phyloP scores from a whole-genome alignment of 2,329 filamentous ascomycete genomes.

The Metarhizium sp. region DNA sequence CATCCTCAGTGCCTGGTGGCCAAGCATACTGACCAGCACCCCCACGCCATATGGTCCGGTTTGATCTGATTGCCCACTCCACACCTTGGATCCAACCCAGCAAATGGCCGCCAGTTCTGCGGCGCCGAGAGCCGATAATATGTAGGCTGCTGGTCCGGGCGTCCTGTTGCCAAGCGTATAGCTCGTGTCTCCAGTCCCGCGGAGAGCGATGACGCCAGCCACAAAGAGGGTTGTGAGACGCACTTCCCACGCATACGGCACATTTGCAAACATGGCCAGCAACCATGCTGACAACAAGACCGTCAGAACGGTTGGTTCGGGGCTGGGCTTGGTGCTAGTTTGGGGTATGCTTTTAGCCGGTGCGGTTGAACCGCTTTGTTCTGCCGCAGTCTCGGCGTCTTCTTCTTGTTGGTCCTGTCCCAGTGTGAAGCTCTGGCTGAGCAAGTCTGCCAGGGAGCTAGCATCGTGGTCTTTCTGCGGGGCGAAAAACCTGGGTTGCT shows the following conservation, averaged over 20 bases:
- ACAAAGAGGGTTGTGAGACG: slow-evolving; percentile 17
- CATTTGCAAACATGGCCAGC: slow-evolving; percentile 7
- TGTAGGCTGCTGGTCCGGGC: slow-evolving; percentile 12
- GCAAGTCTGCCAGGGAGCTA: slow-evolving; percentile 33
- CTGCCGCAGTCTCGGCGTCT: neutral
- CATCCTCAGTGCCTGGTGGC: slow-evolving; percentile 13
- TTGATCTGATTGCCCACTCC: slow-evolving; percentile 13
- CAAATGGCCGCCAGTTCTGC: slow-evolving; percentile 22
- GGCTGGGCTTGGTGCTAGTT: neutral
- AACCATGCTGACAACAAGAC: slow-evolving; percentile 18
- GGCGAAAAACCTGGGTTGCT: slow-evolving; percentile 54
- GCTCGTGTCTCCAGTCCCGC: slow-evolving; percentile 18
- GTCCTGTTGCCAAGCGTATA: slow-evolving; percentile 6
- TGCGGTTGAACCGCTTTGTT: neutral
- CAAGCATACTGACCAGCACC: slow-evolving; percentile 21
- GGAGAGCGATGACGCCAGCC: slow-evolving; percentile 20
- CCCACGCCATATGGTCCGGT: slow-evolving; percentile 18
- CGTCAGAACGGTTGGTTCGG: slow-evolving; percentile 13
- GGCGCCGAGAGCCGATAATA: slow-evolving; percentile 19
- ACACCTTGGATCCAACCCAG: slow-evolving; percentile 23
- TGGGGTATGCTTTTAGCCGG: no score
- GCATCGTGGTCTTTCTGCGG: slow-evolving; percentile 26
- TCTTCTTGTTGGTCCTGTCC: slow-evolving; percentile 17
- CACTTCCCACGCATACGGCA: slow-evolving; percentile 18
- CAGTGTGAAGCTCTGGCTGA: slow-evolving; percentile 34